Conservation (phyloP, 768 basidiomycete genomes). For the Collybiopsis confluens region DNA sequence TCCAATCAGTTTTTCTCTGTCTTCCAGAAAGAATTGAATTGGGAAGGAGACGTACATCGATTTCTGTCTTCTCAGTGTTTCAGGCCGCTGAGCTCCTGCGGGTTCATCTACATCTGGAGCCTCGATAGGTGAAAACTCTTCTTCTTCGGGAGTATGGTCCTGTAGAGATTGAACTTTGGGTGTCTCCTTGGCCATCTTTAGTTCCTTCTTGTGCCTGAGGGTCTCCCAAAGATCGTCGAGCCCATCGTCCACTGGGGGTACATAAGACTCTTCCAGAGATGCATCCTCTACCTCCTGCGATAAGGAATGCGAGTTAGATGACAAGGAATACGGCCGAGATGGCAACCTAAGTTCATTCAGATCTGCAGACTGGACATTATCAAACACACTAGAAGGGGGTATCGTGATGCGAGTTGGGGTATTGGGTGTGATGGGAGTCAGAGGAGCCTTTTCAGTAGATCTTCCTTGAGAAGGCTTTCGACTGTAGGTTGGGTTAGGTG, state of each 20-base stretch:
- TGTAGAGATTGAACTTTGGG: slow-evolving; percentile 71
- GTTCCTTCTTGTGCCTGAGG: slow-evolving; percentile 61
- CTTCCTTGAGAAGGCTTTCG: slow-evolving; percentile 9
- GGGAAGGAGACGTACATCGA: slow-evolving; percentile 48
- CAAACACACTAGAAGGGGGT: slow-evolving; percentile 10
- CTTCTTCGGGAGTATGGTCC: slow-evolving; percentile 20
- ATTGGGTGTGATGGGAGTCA: slow-evolving; percentile 4
- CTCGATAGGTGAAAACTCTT: slow-evolving; percentile 30
- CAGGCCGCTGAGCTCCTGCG: slow-evolving; percentile 24
- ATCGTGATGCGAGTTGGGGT: slow-evolving; percentile 13
- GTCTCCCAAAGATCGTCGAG: slow-evolving; percentile 65
- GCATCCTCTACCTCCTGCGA: slow-evolving; percentile 27
- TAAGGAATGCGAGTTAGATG: slow-evolving; percentile 20
- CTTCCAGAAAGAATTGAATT: slow-evolving; percentile 2
- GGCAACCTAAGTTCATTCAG: slow-evolving; percentile 7
- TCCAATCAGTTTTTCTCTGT: slow-evolving; percentile 11
- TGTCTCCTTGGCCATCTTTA: slow-evolving; percentile 61
- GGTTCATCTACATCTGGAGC: slow-evolving; percentile 33
- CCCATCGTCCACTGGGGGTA: slow-evolving; percentile 36
- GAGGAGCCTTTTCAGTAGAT: slow-evolving; percentile 4
- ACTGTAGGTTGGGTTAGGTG: slow-evolving; percentile 9
- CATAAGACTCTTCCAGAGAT: slow-evolving; percentile 36
- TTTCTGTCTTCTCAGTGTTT: slow-evolving; percentile 50
- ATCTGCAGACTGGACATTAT: neutral
- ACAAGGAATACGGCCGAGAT: slow-evolving; percentile 16